phyloP scores from a whole-genome alignment of 805 yeast genomes.

The Groenewaldozyma tartarivorans region DNA sequence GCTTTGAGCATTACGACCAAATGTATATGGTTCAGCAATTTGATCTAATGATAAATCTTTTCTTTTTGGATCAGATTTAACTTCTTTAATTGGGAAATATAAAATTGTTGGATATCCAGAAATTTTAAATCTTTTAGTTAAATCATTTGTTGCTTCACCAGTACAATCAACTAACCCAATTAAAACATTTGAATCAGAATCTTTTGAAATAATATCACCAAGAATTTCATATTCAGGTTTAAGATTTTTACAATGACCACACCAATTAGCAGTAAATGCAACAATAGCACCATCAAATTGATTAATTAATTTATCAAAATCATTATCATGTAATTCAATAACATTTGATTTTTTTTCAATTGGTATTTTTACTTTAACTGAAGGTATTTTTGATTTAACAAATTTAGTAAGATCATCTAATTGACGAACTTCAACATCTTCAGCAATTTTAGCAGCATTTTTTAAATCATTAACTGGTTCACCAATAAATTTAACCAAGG shows the following conservation, averaged over 20 bases:
- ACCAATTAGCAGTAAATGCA: conserved; percentile 51
- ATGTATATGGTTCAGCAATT: conserved; percentile 43
- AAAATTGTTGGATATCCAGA: conserved; percentile 47
- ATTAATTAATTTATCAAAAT: conserved; percentile 34
- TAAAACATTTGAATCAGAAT: conserved; percentile 27
- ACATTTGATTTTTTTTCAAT: conserved; percentile 4
- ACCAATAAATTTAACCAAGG: conserved; percentile 47
- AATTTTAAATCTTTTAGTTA: conserved; percentile 35
- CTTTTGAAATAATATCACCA: conserved; percentile 37
- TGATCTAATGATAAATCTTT: conserved; percentile 16
- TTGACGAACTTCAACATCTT: conserved; percentile 47
- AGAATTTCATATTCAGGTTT: conserved; percentile 42
- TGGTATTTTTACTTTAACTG: conserved; percentile 17
- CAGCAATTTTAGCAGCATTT: conserved; percentile 36
- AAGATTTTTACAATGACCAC: conserved; percentile 46
- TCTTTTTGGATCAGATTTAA: no score
- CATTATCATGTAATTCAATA: conserved; percentile 29
- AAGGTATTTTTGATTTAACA: conserved; percentile 30
- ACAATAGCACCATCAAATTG: conserved; percentile 32
- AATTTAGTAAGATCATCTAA: conserved; percentile 40
- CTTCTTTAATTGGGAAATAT: conserved; percentile 40
- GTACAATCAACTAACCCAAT: conserved; percentile 43
- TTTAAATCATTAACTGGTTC: conserved; percentile 2
- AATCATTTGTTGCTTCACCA: conserved; percentile 32
- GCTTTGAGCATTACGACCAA: conserved; percentile 38